phyloP scores from a whole-genome alignment of 2,329 filamentous ascomycete species.

The Pseudocercospora musae region DNA sequence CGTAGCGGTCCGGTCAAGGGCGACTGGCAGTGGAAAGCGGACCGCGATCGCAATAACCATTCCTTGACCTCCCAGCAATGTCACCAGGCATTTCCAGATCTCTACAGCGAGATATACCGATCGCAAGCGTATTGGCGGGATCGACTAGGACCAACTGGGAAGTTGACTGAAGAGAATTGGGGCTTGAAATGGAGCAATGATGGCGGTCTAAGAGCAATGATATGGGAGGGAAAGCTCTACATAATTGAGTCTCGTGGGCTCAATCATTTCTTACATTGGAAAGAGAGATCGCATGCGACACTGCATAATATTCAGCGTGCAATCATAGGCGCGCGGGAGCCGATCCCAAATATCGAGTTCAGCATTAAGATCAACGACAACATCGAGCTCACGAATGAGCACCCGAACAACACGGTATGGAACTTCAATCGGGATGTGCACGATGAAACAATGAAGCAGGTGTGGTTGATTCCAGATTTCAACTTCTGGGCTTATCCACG shows the following conservation, averaged over 20 bases:
- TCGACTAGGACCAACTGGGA: constrained; percentile 15
- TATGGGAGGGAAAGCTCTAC: constrained; percentile 38
- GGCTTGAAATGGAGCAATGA: constrained; percentile 32
- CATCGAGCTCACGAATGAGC: constrained; percentile 30
- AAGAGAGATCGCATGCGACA: constrained; percentile 38
- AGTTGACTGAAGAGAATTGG: constrained; percentile 30
- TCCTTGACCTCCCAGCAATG: constrained; percentile 33
- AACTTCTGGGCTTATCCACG: constrained; percentile 51
- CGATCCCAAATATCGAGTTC: constrained; percentile 50
- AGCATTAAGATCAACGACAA: constrained; percentile 50
- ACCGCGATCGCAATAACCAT: constrained; percentile 32
- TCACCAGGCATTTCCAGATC: constrained; percentile 31
- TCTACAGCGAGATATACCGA: constrained; percentile 35
- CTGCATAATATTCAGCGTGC: constrained; percentile 50
- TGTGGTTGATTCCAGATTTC: constrained; percentile 55
- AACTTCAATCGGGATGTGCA: constrained; percentile 34
- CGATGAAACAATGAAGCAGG: constrained; percentile 34
- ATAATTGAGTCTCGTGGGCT: constrained; percentile 35
- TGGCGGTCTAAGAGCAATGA: constrained; percentile 37
- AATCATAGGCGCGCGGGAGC: constrained; percentile 40
- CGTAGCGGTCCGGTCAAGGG: background rate
- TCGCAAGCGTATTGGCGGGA: constrained; percentile 28
- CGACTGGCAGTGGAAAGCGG: constrained; percentile 13
- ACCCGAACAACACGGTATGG: constrained; percentile 41
- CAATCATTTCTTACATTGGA: constrained; percentile 31